These are phyloP conservation scores for Gnaphalium uliginosum DNA, from an alignment of 129 eudicot species.

Conservation along the genomic window DNA sequence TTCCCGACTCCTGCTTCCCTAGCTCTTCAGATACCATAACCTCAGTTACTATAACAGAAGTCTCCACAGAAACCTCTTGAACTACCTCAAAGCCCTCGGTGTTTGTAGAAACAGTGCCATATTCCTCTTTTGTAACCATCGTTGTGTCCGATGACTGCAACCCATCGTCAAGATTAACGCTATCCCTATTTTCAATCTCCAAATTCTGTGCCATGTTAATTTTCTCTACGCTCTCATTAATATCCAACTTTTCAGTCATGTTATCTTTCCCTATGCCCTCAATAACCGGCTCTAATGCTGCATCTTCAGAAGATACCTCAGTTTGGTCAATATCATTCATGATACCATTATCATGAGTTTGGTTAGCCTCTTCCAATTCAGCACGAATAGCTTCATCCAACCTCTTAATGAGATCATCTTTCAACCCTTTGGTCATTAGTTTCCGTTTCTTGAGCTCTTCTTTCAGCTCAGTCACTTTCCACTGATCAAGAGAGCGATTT, in stretches of 20 bases:
- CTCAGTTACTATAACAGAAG: conserved; percentile 34
- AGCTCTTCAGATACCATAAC: conserved; percentile 32
- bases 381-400: conserved; percentile 65
- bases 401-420: conserved; percentile 75
- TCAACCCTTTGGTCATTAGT: conserved; percentile 60
- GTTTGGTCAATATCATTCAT: conserved; percentile 23
- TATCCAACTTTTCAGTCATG: not conserved
- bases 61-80: conserved; percentile 28
- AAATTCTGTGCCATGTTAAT: conserved; percentile 18
- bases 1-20: conserved; percentile 24
- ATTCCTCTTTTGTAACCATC: conserved; percentile 26
- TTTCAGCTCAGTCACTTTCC: conserved; percentile 88
- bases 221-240: conserved; percentile 12
- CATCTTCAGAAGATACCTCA: conserved; percentile 35
- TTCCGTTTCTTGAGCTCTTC: conserved; percentile 84
- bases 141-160: conserved; percentile 6
- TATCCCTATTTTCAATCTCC: conserved; percentile 23
- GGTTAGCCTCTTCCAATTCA: conserved; percentile 37
- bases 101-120: conserved; percentile 8
- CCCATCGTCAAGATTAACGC: conserved; percentile 10
- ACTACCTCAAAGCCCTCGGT: conserved; percentile 23
- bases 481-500: conserved; percentile 71
- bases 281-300: conserved; percentile 2
- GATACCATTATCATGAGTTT: conserved; percentile 32
- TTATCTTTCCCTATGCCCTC: not conserved